Conservation (phyloP, 352 stramenopile genomes). For the Phytophthora pisi region DNA sequence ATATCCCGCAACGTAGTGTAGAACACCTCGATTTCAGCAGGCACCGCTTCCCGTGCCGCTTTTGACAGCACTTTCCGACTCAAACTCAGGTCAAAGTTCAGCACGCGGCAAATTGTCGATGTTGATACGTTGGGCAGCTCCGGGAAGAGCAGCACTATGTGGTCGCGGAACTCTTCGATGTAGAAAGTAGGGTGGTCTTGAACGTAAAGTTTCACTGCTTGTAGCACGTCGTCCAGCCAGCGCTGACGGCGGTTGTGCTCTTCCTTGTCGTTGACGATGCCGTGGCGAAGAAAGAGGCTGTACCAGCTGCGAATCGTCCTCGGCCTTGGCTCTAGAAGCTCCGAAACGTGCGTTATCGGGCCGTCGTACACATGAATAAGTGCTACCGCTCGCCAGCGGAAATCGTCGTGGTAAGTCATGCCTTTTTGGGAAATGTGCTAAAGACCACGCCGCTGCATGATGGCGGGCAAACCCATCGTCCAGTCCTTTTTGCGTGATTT, state of each 20-base stretch:
- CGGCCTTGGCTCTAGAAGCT: conserved; percentile 8
- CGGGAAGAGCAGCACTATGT: conserved; percentile 4
- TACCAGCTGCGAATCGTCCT: conserved; percentile 20
- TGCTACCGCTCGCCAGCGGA: conserved; percentile 14
- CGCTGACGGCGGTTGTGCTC: not conserved
- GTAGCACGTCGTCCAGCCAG: conserved; percentile 6
- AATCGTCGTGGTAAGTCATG: conserved; percentile 16
- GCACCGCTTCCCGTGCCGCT: conserved; percentile 11
- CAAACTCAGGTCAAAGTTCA: conserved; percentile 26
- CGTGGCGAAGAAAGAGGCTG: conserved; percentile 1
- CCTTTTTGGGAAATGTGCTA: not conserved
- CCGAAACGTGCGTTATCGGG: conserved; percentile 8
- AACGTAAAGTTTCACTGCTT: conserved; percentile 11
- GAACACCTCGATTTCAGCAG: conserved; percentile 22
- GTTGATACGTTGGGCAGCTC: conserved; percentile 16
- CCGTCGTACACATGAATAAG: conserved; percentile 22
- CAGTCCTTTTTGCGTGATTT: not conserved
- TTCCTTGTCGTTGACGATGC: conserved; percentile 11
- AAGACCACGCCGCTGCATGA: not conserved
- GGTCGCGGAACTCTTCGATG: conserved; percentile 20
- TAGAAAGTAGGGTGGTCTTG: conserved; percentile 21
- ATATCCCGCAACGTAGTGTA: conserved; percentile 7
- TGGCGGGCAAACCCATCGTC: not conserved
- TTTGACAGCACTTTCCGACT: conserved; percentile 27
- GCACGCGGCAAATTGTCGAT: conserved; percentile 19